Base-by-base conservation (phyloP, 495 filamentous ascomycete species). In the Astrothelium subdiscretum region DNA sequence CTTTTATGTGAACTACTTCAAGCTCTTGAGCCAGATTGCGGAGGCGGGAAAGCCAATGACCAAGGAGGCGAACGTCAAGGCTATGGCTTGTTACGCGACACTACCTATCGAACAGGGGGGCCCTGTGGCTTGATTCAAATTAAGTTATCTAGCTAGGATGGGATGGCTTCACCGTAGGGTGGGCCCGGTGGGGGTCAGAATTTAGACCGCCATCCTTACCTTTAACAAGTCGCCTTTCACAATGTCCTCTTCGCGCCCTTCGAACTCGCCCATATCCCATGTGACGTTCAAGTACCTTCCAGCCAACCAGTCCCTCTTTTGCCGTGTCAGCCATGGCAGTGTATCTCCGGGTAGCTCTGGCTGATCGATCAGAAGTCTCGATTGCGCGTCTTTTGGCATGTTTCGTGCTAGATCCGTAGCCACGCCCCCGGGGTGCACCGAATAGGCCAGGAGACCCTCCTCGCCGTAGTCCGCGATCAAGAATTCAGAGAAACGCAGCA, bases 371-470 rank as follows among this genome's bases (percentile, higher is more conserved):
- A 65, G 65, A 26, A 29, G 31, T 31, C 31, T 22, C 58, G 1
- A 59, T 43, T 13, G 13, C 27, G 52, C 10, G 18, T 64, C 31
- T 60, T 57, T 31, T 22, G 40, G 43, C 31, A 20, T 43, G 52
- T 32, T 72, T 0, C 22, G 48, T 4, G 62, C 66, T 67, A 82
- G 60, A n/a, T 81, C 76, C 1, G 82, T 84, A 32, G 59, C 12
- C 1, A 81, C 68, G 48, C 74, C 75, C 3, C 80, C 80, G 0
- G 82, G 81, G 68, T 85, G 80, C 29, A 85, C 63, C 11, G 66
- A 48, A 65, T 75, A 79, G 0, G 76, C 73, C 24, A 81, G 24
- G 5, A 84, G 29, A 1, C 80, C 81, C 60, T 80, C 61, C 5
- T 73, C 65, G 10, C 66, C 70, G 65, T 84, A 81, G 42, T 81